Base-by-base conservation (phyloP, 2,329 filamentous ascomycete species). In the Colletotrichum tofieldiae region DNA sequence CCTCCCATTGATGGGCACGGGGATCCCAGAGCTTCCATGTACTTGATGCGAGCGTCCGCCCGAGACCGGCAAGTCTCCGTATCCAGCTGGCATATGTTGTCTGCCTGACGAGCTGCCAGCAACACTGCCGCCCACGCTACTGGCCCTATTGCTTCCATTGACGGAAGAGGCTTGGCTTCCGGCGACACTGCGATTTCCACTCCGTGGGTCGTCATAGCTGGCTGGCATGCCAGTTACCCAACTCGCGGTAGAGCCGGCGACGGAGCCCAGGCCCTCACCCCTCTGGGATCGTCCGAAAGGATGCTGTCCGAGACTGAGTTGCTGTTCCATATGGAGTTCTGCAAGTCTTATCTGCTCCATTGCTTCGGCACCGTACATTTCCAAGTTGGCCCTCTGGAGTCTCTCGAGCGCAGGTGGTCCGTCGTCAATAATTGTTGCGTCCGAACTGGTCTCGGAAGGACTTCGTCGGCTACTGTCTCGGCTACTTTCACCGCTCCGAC, bases 351-450 rank as follows among this genome's bases (percentile, higher is more conserved):
- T 7, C n/a, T 4, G 18, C n/a, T 14, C 54, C 54, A 41, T 23
- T 7, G 11, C 6, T 26, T 39, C 54, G n/a, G 54, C 32, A 1
- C 54, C 54, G 6, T 11, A 58, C 54, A 41, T 11, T 9, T 39
- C 35, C 14, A 58, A 11, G 11, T 58, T 39, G 8, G 54, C n/a
- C 7, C 6, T 18, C 11, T 35, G 54, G 16, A 58, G 54, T 11
- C 54, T 58, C 54, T 58, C 54, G 20, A 58, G 54, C 11, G 54
- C 54, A 12, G 54, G 54, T 32, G 54, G 54, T n/a, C 54, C 54
- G n/a, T 58, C 54, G n/a, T 16, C 16, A 35, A 58, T 41, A 6
- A 39, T 11, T 12, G 54, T 58, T 12, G n/a, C n/a, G 54, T 58
- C 51, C 5, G 54, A 58, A 23, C 35, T 41, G 35, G 35, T 7